A percentile compares a stretch with the other conserved stretches of the same genome.
Conservation (phyloP, 2,329 filamentous ascomycete species). For the Pseudocercospora cruenta region DNA sequence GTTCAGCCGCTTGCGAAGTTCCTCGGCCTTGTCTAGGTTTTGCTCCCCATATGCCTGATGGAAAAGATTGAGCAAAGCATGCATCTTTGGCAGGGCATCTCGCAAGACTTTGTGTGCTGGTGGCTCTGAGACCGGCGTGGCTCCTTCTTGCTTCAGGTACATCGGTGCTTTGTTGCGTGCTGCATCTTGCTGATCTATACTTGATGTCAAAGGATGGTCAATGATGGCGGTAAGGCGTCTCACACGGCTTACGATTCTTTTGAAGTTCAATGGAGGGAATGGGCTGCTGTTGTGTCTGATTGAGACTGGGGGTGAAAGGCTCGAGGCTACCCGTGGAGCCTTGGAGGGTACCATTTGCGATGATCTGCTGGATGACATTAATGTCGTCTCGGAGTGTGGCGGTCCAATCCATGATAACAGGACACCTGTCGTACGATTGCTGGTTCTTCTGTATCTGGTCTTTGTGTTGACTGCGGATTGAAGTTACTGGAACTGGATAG, state of each 20-base stretch:
- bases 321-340: neutral
- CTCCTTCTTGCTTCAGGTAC: neutral
- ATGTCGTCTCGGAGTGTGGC: constrained; percentile 2
- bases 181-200: neutral
- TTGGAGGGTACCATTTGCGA: neutral
- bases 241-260: neutral
- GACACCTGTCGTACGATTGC: neutral
- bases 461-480: neutral
- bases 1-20: neutral
- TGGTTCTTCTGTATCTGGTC: neutral
- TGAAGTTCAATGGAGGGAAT: neutral
- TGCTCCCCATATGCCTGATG: neutral
- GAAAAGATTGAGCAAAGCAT: neutral
- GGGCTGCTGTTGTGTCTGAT: neutral
- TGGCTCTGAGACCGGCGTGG: neutral
- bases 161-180: neutral
- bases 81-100: neutral
- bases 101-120: neutral
- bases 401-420: neutral
- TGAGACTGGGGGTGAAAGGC: neutral
- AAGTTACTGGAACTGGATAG: neutral
- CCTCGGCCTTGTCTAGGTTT: neutral
- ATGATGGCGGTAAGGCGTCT: neutral
- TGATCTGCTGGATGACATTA: neutral
- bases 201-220: neutral